Percentiles rank a stretch among this genome's conserved stretches.
Conservation (phyloP, 805 yeast genomes). For the Suhomyces canberraensis region DNA sequence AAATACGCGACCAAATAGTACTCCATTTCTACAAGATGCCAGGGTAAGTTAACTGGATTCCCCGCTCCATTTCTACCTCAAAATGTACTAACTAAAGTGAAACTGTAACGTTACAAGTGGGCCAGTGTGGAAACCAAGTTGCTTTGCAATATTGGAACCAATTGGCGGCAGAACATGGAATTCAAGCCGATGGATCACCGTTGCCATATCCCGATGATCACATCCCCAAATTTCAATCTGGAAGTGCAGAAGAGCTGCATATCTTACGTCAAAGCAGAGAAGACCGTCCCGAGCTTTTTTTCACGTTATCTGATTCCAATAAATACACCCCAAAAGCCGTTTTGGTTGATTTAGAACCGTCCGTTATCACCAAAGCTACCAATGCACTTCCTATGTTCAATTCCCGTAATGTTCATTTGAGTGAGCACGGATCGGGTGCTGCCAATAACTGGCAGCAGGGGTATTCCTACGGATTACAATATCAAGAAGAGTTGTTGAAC, state of each 20-base stretch:
- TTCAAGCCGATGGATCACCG: slow-evolving; percentile 59
- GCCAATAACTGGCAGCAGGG: slow-evolving; percentile 97
- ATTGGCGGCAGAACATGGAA: slow-evolving; percentile 82
- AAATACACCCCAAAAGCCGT: slow-evolving; percentile 87
- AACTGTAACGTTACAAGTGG: slow-evolving; percentile 68
- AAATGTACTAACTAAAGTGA: too few species aligned
- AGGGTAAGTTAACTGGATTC: slow-evolving; percentile 19
- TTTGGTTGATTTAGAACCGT: slow-evolving; percentile 84
- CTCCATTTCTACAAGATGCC: slow-evolving; percentile 15
- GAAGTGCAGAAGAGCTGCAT: slow-evolving; percentile 3
- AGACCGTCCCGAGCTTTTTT: slow-evolving; percentile 83
- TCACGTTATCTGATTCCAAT: slow-evolving; percentile 68
- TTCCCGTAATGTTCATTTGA: slow-evolving; percentile 75
- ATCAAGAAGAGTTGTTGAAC: slow-evolving; percentile 72
- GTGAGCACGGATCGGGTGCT: slow-evolving; percentile 87
- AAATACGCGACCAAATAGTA: slow-evolving; percentile 1
- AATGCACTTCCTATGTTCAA: slow-evolving; percentile 64
- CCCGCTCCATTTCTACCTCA: neutral
- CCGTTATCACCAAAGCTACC: slow-evolving; percentile 67
- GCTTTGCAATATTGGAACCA: slow-evolving; percentile 93
- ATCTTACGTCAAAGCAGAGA: slow-evolving; percentile 28
- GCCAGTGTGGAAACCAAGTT: slow-evolving; percentile 97
- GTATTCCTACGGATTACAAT: slow-evolving; percentile 64
- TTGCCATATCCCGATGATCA: slow-evolving; percentile 31
- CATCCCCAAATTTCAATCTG: slow-evolving; percentile 5